Evolutionary conservation across 2,329 filamentous ascomycete genomes (phyloP), one percentile per base, ranked within the genome.

Genomic region (Fragosphaeria purpurea): DNA sequence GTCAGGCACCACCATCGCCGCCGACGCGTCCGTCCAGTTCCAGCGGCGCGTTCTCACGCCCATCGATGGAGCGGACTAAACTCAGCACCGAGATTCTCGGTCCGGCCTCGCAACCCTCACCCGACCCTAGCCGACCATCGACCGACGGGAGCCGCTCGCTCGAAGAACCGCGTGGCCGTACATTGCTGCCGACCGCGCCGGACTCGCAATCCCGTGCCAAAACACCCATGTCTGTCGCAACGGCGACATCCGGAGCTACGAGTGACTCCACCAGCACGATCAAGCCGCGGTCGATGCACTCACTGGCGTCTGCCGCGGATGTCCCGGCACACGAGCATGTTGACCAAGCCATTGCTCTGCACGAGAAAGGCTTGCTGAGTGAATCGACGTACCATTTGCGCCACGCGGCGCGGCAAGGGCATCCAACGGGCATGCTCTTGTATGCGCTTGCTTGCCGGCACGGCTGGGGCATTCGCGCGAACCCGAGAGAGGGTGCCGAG

Each of bases 381-480:
- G 90, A 97, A 66, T 97, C 91, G 0, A 97, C 93, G 0, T 98
- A 97, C 63, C 93, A 98, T 63, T 76, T 98, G 43, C 85, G 93
- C 37, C 79, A 95, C 53, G 93, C 93, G 4, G 91, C 93, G 1
- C 82, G 83, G 59, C 83, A 87, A 51, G 87, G 88, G 44, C 80
- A 95, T 52, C 87, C 93, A 0, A 95, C 91, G 0, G 93, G 85
- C 30, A 98, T 98, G 93, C 79, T 98, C 10, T 75, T 97, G 35
- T 98, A 96, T 65, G 93, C 91, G 5, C 76, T 98, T 38, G 93
- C 93, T 9, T 97, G 91, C 63, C 80, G 93, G 46, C 93, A 98
- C 63, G 93, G 93, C 46, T 98, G 93, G 93, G 93, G 93, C 13
- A 96, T 97, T 88, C 83, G 90, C 8, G 80, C 88, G 7, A 96